Evolutionary conservation across 75 land plant genomes (phyloP).

Genomic region (Cryptomeria japonica): DNA sequence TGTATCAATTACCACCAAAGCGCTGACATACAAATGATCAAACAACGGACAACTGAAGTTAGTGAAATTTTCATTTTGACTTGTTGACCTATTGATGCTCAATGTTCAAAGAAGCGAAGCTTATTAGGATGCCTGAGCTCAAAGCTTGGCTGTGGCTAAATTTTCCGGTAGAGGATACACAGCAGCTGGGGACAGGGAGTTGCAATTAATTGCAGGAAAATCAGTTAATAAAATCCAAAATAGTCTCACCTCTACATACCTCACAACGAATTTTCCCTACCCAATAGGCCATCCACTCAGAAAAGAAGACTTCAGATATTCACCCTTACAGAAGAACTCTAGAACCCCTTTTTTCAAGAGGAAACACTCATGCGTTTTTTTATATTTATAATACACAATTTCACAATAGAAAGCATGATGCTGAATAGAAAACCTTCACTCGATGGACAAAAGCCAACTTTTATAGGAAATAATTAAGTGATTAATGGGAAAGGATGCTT

Average conservation of each 20-base stretch:
- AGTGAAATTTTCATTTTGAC: neutral
- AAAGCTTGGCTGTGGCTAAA: neutral
- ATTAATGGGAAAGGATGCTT: neutral
- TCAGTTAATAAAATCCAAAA: neutral
- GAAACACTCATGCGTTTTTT: neutral
- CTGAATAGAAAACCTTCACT: neutral
- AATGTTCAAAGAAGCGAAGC: neutral
- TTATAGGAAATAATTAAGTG: neutral
- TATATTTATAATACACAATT: neutral
- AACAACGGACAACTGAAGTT: neutral
- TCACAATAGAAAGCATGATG: neutral
- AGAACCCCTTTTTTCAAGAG: neutral
- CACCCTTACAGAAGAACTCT: neutral
- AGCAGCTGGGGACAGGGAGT: neutral
- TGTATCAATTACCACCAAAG: neutral
- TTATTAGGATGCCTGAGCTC: neutral
- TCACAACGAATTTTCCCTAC: neutral
- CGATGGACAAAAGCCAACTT: neutral
- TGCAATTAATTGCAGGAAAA: neutral
- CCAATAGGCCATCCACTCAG: neutral
- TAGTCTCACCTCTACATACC: neutral
- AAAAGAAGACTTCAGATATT: neutral
- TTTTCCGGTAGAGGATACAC: neutral
- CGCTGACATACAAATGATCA: neutral
- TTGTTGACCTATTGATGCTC: neutral